Percentiles rank a stretch among this genome's conserved stretches.
These are phyloP conservation scores for Aechmea fasciata DNA, from an alignment of 176 grass and related monocot genomes.

Conservation along the genomic window DNA sequence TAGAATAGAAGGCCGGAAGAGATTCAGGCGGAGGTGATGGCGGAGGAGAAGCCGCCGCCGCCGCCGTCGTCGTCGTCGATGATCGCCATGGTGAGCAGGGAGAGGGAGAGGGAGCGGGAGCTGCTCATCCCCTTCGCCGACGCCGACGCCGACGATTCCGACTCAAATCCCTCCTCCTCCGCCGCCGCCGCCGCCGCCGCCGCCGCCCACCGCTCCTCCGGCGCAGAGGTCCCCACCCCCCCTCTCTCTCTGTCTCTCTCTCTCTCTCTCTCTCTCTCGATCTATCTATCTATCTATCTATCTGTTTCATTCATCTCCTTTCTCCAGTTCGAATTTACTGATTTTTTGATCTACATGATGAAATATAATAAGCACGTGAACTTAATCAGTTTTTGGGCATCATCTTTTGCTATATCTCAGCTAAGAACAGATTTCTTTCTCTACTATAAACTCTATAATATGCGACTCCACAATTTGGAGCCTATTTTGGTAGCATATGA, in stretches of 20 bases:
- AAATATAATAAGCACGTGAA: no score
- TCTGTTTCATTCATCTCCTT: no score
- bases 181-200: neutral
- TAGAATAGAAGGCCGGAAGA: no score
- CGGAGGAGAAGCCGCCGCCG: slow-evolving; percentile 1
- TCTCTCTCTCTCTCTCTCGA: neutral
- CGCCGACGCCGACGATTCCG: neutral
- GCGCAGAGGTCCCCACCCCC: neutral
- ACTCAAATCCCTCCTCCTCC: neutral
- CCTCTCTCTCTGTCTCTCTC: neutral
- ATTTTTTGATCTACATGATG: no score
- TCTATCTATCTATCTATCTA: neutral
- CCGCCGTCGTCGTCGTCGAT: no score
- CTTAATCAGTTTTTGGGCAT: no score
- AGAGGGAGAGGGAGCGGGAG: slow-evolving; percentile 17
- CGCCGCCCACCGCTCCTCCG: slow-evolving; percentile 1
- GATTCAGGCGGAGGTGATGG: neutral
- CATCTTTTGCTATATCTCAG: no score
- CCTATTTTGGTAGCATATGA: no score
- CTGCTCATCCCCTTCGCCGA: slow-evolving; percentile 7
- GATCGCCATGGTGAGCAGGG: slow-evolving; percentile 7
- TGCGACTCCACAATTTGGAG: no score
- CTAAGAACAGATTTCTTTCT: no score
- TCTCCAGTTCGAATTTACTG: no score
- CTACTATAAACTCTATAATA: no score